Conservation (phyloP, 169 alveolate species). For the Neospora caninum region DNA sequence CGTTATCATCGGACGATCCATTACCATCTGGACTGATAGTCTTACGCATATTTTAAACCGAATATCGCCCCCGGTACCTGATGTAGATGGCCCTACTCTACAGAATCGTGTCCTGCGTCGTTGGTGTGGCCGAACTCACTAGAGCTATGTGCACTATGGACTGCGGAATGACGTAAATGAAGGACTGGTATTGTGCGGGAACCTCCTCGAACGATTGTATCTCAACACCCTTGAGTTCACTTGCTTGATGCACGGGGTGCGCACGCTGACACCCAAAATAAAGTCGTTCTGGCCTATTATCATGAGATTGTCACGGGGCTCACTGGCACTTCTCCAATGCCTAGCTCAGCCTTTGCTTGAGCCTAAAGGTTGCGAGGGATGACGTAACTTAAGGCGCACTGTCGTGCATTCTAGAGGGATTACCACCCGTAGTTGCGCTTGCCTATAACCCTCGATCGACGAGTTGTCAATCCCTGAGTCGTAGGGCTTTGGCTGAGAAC, state of each 20-base stretch:
- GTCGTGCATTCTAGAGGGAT: neutral
- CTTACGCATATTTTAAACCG: slow-evolving; percentile 24
- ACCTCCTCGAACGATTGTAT: neutral
- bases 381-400: neutral
- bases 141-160: neutral
- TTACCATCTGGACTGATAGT: neutral
- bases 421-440: neutral
- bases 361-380: neutral
- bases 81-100: neutral
- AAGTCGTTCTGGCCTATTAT: neutral
- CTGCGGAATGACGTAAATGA: neutral
- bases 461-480: neutral
- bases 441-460: neutral
- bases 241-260: neutral
- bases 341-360: neutral
- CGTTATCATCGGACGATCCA: neutral
- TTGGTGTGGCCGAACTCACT: neutral
- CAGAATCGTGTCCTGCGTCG: neutral
- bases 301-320: neutral
- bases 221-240: neutral
- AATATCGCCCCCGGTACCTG: neutral
- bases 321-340: neutral
- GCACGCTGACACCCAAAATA: neutral
- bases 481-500: slow-evolving; percentile 7
- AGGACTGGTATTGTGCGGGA: slow-evolving; percentile 29